Conservation (phyloP, 345 rosid genomes). For the Salix caprea region DNA sequence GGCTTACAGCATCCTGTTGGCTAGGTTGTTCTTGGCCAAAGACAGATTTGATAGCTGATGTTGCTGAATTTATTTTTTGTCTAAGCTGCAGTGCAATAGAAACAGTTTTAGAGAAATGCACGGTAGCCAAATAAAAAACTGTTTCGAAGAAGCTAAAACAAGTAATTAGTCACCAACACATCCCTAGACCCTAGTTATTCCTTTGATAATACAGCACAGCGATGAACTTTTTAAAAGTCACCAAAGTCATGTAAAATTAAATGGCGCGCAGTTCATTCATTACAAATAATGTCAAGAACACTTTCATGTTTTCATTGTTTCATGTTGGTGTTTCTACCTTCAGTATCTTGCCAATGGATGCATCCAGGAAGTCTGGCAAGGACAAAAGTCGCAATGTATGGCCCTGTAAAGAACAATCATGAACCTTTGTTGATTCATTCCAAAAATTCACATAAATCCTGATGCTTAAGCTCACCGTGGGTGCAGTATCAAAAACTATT, state of each 20-base stretch:
- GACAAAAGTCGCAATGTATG: slow-evolving; percentile 88
- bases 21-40: slow-evolving; percentile 67
- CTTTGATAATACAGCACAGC: background rate
- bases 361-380: slow-evolving; percentile 91
- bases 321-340: slow-evolving; percentile 44
- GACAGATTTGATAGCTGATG: slow-evolving; percentile 93
- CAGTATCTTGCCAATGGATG: slow-evolving; percentile 93
- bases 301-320: background rate
- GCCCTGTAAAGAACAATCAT: slow-evolving; percentile 47
- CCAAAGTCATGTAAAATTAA: background rate
- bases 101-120: background rate
- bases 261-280: background rate
- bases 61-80: slow-evolving; percentile 83
- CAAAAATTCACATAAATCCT: background rate
- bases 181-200: background rate
- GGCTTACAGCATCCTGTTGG: slow-evolving; percentile 61
- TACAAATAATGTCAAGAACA: background rate
- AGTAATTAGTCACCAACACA: background rate
- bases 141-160: background rate
- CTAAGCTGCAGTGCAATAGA: slow-evolving; percentile 57
- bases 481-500: slow-evolving; percentile 95
- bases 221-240: background rate
- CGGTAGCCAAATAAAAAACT: background rate
- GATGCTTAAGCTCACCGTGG: slow-evolving; percentile 59
- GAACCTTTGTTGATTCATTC: slow-evolving; percentile 7